Conservation (phyloP, 192 early-diverging fungal genomes). For the Paraglomus occultum region DNA sequence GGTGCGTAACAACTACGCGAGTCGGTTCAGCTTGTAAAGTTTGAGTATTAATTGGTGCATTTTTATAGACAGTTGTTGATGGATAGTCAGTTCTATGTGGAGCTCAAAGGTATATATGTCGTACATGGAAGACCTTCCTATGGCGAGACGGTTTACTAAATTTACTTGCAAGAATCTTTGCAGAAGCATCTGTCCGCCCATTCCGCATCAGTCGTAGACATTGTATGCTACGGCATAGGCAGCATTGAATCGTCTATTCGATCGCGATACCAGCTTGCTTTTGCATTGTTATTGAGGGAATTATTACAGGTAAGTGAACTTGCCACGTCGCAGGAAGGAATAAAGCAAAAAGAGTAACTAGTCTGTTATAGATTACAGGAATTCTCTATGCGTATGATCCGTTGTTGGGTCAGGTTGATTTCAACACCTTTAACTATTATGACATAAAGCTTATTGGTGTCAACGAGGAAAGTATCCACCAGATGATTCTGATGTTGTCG, state of each 20-base stretch:
- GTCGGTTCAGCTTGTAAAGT: not conserved
- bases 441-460: not conserved
- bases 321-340: not conserved
- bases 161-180: conserved; percentile 12
- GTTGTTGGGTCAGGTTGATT: not conserved
- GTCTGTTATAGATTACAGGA: conserved; percentile 19
- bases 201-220: conserved; percentile 29
- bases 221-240: conserved; percentile 44
- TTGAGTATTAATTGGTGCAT: not conserved
- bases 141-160: not conserved
- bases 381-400: conserved; percentile 15
- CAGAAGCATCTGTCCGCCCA: not conserved
- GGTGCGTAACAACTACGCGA: no score
- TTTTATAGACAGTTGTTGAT: conserved; percentile 1
- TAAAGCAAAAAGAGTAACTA: not conserved
- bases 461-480: conserved; percentile 7
- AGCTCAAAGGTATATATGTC: conserved; percentile 3
- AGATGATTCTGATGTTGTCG: not conserved
- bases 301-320: conserved; percentile 34
- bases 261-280: conserved; percentile 41
- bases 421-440: not conserved
- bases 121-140: not conserved
- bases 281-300: conserved; percentile 36
- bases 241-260: conserved; percentile 37
- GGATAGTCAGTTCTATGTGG: not conserved